phyloP scores from a whole-genome alignment of 495 filamentous ascomycete species.

The Copromyces sp. region DNA sequence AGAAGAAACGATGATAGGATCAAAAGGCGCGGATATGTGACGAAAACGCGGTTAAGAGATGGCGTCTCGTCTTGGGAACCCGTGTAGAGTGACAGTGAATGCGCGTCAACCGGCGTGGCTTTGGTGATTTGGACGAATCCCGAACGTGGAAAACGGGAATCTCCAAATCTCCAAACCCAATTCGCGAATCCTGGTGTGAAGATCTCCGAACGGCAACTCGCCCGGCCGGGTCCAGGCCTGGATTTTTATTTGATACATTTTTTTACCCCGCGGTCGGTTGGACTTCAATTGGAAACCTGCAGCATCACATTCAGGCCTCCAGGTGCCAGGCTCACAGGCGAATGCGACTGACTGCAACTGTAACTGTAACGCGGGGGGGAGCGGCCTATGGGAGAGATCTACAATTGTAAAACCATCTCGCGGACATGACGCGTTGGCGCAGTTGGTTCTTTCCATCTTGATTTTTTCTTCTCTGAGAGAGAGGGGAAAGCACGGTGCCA shows the following conservation, averaged over 20 bases:
- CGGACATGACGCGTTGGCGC: neutral
- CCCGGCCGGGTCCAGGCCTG: neutral
- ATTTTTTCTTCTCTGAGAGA: neutral
- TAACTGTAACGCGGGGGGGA: neutral
- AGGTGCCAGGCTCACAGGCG: neutral
- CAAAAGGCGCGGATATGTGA: neutral
- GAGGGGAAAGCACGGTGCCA: no score
- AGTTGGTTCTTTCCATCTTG: neutral
- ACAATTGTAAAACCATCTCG: neutral
- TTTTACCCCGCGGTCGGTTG: neutral
- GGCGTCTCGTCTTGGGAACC: neutral
- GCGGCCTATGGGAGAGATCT: neutral
- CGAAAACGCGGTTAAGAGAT: neutral
- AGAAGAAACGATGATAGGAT: neutral
- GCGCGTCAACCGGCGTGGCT: neutral
- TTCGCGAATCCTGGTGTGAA: neutral
- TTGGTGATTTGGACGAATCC: neutral
- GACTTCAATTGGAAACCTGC: neutral
- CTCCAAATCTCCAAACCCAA: neutral
- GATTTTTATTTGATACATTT: neutral
- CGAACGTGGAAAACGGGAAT: neutral
- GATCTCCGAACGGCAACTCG: neutral
- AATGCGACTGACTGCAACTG: neutral
- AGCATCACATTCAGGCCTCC: neutral
- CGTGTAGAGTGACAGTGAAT: neutral